Conservation (phyloP, 179 eudicot genomes). For the Amaranthus tricolor region DNA sequence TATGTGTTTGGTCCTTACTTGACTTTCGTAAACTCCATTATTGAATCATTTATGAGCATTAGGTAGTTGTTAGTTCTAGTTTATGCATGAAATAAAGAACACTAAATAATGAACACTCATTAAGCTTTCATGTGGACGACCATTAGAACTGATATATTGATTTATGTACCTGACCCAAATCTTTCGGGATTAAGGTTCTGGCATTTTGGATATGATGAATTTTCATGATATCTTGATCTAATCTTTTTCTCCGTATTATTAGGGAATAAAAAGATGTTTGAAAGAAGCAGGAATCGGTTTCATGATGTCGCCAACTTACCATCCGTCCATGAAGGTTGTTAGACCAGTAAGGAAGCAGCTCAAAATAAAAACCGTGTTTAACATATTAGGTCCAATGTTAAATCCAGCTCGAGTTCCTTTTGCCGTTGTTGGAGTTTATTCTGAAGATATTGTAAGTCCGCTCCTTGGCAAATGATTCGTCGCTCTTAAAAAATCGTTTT, state of each 20-base stretch:
- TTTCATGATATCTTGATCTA: not conserved
- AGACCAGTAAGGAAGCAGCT: slow-evolving; percentile 84
- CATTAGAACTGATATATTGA: too few relatives aligned
- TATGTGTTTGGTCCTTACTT: slow-evolving; percentile 12
- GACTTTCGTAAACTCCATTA: slow-evolving; percentile 7
- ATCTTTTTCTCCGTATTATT: not conserved
- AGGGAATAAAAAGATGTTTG: slow-evolving; percentile 80
- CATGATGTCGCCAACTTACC: slow-evolving; percentile 92
- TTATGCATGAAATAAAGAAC: not conserved
- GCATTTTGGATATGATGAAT: not conserved
- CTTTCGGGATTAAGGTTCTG: not conserved
- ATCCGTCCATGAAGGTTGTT: slow-evolving; percentile 96
- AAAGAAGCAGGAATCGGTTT: slow-evolving; percentile 86
- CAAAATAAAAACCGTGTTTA: slow-evolving; percentile 86
- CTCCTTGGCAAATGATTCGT: not conserved
- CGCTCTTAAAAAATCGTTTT: not conserved
- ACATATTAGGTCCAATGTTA: slow-evolving; percentile 92
- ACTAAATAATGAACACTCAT: not conserved
- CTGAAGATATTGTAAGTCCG: slow-evolving; percentile 68
- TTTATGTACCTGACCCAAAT: too few relatives aligned
- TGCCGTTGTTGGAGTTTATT: slow-evolving; percentile 95
- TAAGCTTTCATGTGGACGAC: too few relatives aligned
- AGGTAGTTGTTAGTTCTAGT: slow-evolving; percentile 14
- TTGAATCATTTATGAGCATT: slow-evolving; percentile 14
- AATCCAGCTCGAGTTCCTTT: slow-evolving; percentile 91